Conservation (phyloP, 2,329 filamentous ascomycete genomes). For the Aspergillus candidus region DNA sequence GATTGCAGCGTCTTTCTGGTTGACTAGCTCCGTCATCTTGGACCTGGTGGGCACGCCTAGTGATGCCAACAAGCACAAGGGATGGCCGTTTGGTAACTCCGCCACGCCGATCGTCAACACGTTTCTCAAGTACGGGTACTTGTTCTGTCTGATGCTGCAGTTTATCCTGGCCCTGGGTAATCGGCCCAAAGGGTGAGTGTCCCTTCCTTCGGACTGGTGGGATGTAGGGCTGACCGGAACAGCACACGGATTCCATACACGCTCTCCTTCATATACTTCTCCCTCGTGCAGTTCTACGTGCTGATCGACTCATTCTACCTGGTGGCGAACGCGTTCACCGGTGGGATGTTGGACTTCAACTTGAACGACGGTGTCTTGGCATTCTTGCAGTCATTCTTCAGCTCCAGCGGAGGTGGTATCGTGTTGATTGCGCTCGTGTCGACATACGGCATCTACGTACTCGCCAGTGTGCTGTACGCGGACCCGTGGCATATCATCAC, state of each 20-base stretch:
- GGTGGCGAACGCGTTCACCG: constrained; percentile 72
- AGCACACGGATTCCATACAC: constrained; percentile 9
- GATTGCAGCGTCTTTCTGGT: constrained; percentile 73
- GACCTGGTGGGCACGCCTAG: constrained; percentile 78
- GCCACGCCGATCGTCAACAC: constrained; percentile 89
- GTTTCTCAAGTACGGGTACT: constrained; percentile 82
- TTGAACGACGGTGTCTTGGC: constrained; percentile 55
- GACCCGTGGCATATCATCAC: constrained; percentile 99
- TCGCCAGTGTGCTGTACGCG: constrained; percentile 94
- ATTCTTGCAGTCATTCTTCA: constrained; percentile 78
- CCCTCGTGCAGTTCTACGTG: constrained; percentile 82
- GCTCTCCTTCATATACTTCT: constrained; percentile 76
- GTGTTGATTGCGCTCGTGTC: constrained; percentile 89
- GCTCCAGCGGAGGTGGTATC: constrained; percentile 71
- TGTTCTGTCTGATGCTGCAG: constrained; percentile 85
- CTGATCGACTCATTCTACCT: constrained; percentile 83
- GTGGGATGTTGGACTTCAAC: constrained; percentile 53
- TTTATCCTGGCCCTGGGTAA: constrained; percentile 97
- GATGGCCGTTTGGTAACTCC: constrained; percentile 83
- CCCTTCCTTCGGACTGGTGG: too few relatives aligned
- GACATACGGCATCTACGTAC: constrained; percentile 94
- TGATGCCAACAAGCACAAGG: constrained; percentile 50
- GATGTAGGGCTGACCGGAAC: not conserved
- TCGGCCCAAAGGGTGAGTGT: constrained; percentile 72
- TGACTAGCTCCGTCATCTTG: constrained; percentile 98